Percentiles rank a stretch among this genome's conserved stretches.
Evolutionary conservation across 179 eudicot genomes (phyloP).

Genomic region (Drosera spatulata): DNA sequence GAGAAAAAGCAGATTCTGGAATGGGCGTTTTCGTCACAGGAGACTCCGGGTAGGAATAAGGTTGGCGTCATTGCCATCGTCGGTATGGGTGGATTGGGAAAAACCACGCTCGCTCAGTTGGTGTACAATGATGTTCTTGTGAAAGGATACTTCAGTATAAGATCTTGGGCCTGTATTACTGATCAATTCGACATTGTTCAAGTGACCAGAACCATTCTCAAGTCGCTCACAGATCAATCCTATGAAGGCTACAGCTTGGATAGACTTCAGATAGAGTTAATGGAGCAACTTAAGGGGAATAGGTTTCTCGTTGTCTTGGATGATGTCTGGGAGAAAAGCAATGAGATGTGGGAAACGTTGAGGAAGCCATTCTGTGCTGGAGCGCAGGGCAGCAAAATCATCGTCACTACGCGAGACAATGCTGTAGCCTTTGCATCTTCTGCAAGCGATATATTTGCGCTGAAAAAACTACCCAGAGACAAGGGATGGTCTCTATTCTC

Average conservation of each 20-base stretch:
- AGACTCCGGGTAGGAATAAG: background rate
- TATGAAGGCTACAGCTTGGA: background rate
- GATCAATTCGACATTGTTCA: constrained; percentile 9
- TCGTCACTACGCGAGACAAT: constrained; percentile 11
- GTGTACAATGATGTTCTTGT: constrained; percentile 7
- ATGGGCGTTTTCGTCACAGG: background rate
- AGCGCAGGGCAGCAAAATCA: constrained; percentile 8
- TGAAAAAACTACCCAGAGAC: constrained; percentile 7
- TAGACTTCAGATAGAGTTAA: constrained; percentile 3
- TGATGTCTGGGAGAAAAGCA: constrained; percentile 12
- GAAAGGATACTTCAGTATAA: constrained; percentile 4
- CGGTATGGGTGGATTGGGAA: too few relatives aligned
- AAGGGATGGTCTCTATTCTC: constrained; percentile 15
- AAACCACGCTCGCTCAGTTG: constrained; percentile 3
- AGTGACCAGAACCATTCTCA: constrained; percentile 13
- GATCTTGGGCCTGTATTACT: constrained; percentile 14
- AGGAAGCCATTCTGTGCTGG: constrained; percentile 1
- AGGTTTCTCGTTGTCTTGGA: too few relatives aligned
- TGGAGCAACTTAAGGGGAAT: background rate
- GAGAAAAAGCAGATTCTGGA: constrained; percentile 8
- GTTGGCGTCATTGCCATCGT: too few relatives aligned
- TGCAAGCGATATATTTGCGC: background rate
- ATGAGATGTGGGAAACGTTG: constrained; percentile 1
- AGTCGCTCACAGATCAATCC: background rate
- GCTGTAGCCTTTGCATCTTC: constrained; percentile 3